phyloP scores from a whole-genome alignment of 441 rosid species.

The Erodium texanum region DNA sequence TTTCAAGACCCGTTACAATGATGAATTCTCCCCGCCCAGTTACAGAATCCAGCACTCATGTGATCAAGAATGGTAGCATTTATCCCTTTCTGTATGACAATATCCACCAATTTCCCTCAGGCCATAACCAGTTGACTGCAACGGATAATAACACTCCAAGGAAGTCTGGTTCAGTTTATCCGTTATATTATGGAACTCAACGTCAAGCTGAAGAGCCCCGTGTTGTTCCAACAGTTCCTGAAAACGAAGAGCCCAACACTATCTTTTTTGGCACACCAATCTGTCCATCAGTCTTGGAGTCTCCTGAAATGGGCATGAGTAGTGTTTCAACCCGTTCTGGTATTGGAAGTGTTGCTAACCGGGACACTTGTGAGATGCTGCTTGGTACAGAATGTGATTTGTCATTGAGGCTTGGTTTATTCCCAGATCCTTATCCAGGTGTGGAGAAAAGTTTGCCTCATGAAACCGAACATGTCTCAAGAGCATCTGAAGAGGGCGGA shows the following conservation, averaged over 20 bases:
- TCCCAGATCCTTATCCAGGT: slow-evolving; percentile 33
- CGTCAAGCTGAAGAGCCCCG: slow-evolving; percentile 19
- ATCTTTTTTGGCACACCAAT: slow-evolving; percentile 42
- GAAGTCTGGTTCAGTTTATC: slow-evolving; percentile 37
- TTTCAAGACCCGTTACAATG: slow-evolving; percentile 25
- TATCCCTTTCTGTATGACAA: slow-evolving; percentile 37
- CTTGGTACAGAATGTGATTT: slow-evolving; percentile 53
- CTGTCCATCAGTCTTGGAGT: slow-evolving; percentile 25
- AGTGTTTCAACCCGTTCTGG: slow-evolving; percentile 22
- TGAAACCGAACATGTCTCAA: slow-evolving; percentile 32
- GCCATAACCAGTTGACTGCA: slow-evolving; percentile 26
- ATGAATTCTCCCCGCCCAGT: slow-evolving; percentile 20
- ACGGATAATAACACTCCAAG: slow-evolving; percentile 25
- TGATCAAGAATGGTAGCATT: slow-evolving; percentile 23
- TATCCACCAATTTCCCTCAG: slow-evolving; percentile 4
- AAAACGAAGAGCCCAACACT: slow-evolving; percentile 16
- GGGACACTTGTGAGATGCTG: slow-evolving; percentile 26
- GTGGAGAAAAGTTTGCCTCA: slow-evolving; percentile 23
- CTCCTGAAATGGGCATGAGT: slow-evolving; percentile 23
- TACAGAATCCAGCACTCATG: slow-evolving; percentile 24
- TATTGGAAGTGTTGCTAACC: slow-evolving; percentile 24
- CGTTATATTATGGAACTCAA: slow-evolving; percentile 37
- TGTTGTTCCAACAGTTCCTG: slow-evolving; percentile 20
- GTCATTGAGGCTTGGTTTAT: slow-evolving; percentile 65
- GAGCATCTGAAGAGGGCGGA: slow-evolving; percentile 29